These are phyloP conservation scores for Trametes cingulata DNA, from an alignment of 768 basidiomycete genomes.

Conservation along the genomic window DNA sequence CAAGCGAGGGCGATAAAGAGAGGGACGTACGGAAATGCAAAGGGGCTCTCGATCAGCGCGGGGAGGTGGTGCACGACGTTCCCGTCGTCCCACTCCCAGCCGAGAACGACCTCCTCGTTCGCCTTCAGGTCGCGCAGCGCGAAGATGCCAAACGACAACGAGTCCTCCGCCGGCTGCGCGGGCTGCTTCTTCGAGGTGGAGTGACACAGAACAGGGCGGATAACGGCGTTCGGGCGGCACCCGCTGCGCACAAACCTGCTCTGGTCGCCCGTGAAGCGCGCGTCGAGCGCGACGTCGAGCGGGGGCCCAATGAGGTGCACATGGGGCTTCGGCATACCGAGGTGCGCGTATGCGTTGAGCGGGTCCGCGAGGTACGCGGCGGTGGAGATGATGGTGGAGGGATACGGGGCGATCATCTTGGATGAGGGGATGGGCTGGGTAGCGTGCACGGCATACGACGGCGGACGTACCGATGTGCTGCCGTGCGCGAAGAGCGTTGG, in stretches of 20 bases:
- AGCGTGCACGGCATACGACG: conserved; percentile 66
- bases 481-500: conserved; percentile 34
- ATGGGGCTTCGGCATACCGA: conserved; percentile 81
- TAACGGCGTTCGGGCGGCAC: conserved; percentile 52
- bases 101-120: conserved; percentile 84
- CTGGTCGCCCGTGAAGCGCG: conserved; percentile 66
- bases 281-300: conserved; percentile 77
- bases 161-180: conserved; percentile 27
- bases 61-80: conserved; percentile 80
- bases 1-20: not conserved
- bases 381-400: conserved; percentile 64
- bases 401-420: conserved; percentile 62
- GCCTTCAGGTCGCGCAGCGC: conserved; percentile 72
- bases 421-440: conserved; percentile 54
- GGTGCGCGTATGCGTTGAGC: conserved; percentile 81
- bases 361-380: conserved; percentile 74
- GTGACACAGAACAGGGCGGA: conserved; percentile 45
- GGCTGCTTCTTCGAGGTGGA: conserved; percentile 23
- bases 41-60: conserved; percentile 60
- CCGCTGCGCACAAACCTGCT: conserved; percentile 63
- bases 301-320: conserved; percentile 81
- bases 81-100: conserved; percentile 97
- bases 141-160: conserved; percentile 77
- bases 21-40: conserved; percentile 55
- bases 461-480: conserved; percentile 50